These are phyloP conservation scores for Mycogone perniciosa DNA, from an alignment of 2,329 filamentous ascomycete species.

Conservation along the genomic window DNA sequence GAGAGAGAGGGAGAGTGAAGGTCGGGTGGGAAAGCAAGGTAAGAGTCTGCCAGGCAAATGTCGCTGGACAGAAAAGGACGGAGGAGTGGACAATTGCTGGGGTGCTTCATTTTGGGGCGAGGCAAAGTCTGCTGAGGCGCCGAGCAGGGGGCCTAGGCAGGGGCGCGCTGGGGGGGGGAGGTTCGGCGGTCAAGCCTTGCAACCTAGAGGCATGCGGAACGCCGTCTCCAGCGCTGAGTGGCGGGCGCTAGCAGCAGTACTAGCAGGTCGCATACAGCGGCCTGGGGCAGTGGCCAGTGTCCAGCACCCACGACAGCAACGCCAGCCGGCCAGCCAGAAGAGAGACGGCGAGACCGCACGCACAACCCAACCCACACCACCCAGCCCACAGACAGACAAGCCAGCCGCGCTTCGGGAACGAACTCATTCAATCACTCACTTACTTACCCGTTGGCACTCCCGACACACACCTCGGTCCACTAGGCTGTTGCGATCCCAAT, in stretches of 20 bases:
- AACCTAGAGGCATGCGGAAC: slow-evolving; percentile 4
- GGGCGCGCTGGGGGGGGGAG: slow-evolving; percentile 7
- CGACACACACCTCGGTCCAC: background rate
- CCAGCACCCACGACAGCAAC: no score
- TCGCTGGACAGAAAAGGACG: slow-evolving; percentile 9
- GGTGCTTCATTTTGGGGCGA: slow-evolving; percentile 12
- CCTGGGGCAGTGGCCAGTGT: no score
- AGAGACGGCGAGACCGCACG: background rate
- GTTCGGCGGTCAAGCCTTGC: slow-evolving; percentile 11
- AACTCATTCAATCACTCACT: background rate
- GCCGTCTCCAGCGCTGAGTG: slow-evolving; percentile 10
- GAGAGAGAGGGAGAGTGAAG: background rate
- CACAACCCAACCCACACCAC: background rate
- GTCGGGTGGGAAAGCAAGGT: background rate
- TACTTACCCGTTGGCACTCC: background rate
- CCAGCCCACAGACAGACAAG: no score
- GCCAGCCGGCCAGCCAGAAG: background rate
- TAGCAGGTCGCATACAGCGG: background rate
- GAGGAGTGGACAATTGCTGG: slow-evolving; percentile 12
- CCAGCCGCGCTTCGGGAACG: background rate
- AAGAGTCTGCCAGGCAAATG: background rate
- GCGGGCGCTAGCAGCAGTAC: slow-evolving; percentile 10
- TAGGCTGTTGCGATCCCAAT: background rate
- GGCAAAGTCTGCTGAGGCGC: slow-evolving; percentile 18
- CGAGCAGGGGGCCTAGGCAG: slow-evolving; percentile 8